Percentiles rank a stretch among this genome's conserved stretches.
Evolutionary conservation across 2,329 filamentous ascomycete species (phyloP).

Genomic region (Volutella citrinella): DNA sequence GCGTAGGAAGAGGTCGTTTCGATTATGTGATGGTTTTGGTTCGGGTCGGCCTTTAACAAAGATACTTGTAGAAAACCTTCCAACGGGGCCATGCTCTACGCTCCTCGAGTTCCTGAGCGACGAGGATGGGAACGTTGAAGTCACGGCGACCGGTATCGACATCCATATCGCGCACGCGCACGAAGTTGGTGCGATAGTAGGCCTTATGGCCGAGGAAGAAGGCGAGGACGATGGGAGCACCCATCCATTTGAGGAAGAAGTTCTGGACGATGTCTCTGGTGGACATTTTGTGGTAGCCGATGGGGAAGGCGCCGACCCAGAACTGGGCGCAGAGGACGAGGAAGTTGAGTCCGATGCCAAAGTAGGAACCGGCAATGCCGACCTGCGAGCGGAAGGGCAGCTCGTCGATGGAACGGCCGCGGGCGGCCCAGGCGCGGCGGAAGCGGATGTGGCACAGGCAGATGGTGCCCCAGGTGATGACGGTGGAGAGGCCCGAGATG

Average conservation of each 20-base stretch:
- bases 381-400: constrained; percentile 79
- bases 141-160: constrained; percentile 81
- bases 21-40: constrained; percentile 1
- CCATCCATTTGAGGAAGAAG: constrained; percentile 74
- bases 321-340: constrained; percentile 80
- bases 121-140: constrained; percentile 73
- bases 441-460: constrained; percentile 92
- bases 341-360: constrained; percentile 73
- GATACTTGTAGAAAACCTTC: constrained; percentile 72
- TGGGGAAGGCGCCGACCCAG: constrained; percentile 80
- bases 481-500: constrained; percentile 67
- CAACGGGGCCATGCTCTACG: constrained; percentile 67
- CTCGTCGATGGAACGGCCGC: constrained; percentile 69
- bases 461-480: constrained; percentile 82
- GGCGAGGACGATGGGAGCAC: constrained; percentile 62
- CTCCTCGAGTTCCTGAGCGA: constrained; percentile 79
- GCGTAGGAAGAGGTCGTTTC: too few species aligned
- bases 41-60: constrained; percentile 51
- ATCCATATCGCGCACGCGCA: constrained; percentile 75
- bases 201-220: constrained; percentile 77
- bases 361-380: constrained; percentile 75
- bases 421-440: constrained; percentile 70
- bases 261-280: constrained; percentile 49
- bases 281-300: constrained; percentile 51
- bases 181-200: constrained; percentile 64